Base-by-base conservation (phyloP, 805 yeast genomes). In the Yamadazyma tumulicola region DNA sequence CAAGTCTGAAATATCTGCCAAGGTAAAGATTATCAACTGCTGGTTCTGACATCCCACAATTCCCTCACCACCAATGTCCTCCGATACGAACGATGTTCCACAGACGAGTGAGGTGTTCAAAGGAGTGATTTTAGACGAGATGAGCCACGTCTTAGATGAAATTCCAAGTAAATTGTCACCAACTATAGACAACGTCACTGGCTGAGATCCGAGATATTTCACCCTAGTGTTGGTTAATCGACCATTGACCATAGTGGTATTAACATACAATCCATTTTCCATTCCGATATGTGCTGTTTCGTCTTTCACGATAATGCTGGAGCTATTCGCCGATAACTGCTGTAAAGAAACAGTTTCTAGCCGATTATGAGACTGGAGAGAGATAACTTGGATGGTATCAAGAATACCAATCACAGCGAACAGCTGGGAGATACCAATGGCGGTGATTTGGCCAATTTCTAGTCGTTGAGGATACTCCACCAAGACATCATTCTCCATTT, bases 201-300 rank as follows among this genome's bases (percentile, higher is more conserved):
- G 77, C 26, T 69, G 68, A 0, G 84, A 71, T 0, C 97, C 97
- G 19, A 86, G 54, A 49, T 82, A 87, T 49, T 81, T 79, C 12
- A 78, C 75, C 47, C 82, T 67, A 1, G 87, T 75, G 43, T 82
- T 81, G 1, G 74, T 61, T 14, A 76, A 69, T 3, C 51, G 52
- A 3, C 95, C 96, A 49, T 84, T 86, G 24, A 88, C 46, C 8
- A 31, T 26, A 5, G 63, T 58, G 0, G 86, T 74, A 12, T 81
- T 64, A 2, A 80, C 79, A 58, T 82, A 86, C 1, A 89, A 76
- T 14, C 97, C 97, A 54, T 79, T 85, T n/a, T 62, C 72, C 67
- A 88, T 69, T 1, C 97, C 97, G 32, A 87, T 72, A 55, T 88
- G 94, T 8, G 85, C 69, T 39, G 61, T 9, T 20, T 68, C 3